These are phyloP conservation scores for Pseudocercospora pini-densiflorae DNA, from an alignment of 2,329 filamentous ascomycete genomes.

Conservation along the genomic window DNA sequence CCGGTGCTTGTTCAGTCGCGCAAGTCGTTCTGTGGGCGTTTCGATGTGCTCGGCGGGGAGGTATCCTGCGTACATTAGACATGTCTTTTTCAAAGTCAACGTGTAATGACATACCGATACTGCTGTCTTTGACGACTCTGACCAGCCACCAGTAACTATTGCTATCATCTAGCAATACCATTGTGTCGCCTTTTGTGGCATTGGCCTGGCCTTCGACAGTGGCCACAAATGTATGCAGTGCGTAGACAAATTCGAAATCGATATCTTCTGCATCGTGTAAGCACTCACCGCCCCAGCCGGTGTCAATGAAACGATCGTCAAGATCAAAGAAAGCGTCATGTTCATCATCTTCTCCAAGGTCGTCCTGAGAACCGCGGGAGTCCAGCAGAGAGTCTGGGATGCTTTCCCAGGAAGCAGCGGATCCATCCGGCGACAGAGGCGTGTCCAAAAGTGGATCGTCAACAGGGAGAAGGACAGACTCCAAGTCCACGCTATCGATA, in stretches of 20 bases:
- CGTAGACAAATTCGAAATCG: slow-evolving; percentile 99
- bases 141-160: slow-evolving; percentile 99
- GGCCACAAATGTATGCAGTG: slow-evolving; percentile 94
- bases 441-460: slow-evolving; percentile 47
- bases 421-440: slow-evolving; percentile 39
- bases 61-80: slow-evolving; percentile 67
- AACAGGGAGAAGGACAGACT: slow-evolving; percentile 47
- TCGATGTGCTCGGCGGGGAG: slow-evolving; percentile 98
- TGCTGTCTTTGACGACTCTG: slow-evolving; percentile 94
- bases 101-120: slow-evolving; percentile 67
- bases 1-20: slow-evolving; percentile 93
- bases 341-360: slow-evolving; percentile 60
- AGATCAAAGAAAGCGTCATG: slow-evolving; percentile 61
- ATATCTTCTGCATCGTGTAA: slow-evolving; percentile 97
- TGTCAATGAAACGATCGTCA: slow-evolving; percentile 69
- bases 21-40: slow-evolving; percentile 91
- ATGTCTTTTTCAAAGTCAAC: neutral
- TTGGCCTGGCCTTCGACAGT: slow-evolving; percentile 99
- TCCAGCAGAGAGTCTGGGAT: slow-evolving; percentile 30
- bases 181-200: slow-evolving; percentile 96
- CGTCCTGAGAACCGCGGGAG: slow-evolving; percentile 30
- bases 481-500: slow-evolving; percentile 39
- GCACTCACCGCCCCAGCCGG: slow-evolving; percentile 77
- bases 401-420: slow-evolving; percentile 37
- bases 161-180: slow-evolving; percentile 97